Evolutionary conservation across 1,284 basidiomycete species (phyloP), one percentile per base, ranked within the genome.

Genomic region (Bjerkandera adusta): DNA sequence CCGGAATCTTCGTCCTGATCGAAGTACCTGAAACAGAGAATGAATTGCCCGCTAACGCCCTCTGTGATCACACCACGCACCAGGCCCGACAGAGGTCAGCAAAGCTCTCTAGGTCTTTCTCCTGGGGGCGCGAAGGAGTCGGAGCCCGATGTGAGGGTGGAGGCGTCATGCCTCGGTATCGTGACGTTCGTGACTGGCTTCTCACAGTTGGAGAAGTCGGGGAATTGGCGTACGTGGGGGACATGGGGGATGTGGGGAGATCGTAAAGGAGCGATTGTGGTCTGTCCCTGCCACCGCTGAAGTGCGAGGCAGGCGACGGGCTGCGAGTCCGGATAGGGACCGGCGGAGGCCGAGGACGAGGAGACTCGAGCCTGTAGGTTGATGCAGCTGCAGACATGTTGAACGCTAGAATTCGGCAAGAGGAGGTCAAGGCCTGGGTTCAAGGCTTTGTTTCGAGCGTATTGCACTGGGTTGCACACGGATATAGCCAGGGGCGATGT

Each of bases 1-100:
- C 86, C 83, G 22, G 86, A 76, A 54, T 79, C 72, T 57, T 88
- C 82, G 58, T 89, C 83, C 63, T 89, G 87, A 51, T 80, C 69
- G 63, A 81, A 89, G 63, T 88, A 89, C 86, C 87, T 89, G 55
- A 36, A 46, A 47, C 49, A 32, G 18, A 36, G 30, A 47, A 40
- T 48, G 12, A 50, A 33, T 29, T 39, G n/a, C 21, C 16, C 27
- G 39, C 47, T 3, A 2, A 35, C 5, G 41, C 36, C 29, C 20
- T 24, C 45, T 15, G 26, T 27, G 42, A 21, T 37, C 21, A 25
- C 33, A 29, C 36, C 39, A 61, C 72, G 55, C 59, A 89, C 87
- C 86, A 89, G 62, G 81, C 75, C 24, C 82, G 77, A 63, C 87
- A 89, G 48, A 77, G 69, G 51, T 82, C 79, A 20, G 84, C 82